Evolutionary conservation across 2,329 filamentous ascomycete species (phyloP).

Genomic region (Sarocladium oryzae): DNA sequence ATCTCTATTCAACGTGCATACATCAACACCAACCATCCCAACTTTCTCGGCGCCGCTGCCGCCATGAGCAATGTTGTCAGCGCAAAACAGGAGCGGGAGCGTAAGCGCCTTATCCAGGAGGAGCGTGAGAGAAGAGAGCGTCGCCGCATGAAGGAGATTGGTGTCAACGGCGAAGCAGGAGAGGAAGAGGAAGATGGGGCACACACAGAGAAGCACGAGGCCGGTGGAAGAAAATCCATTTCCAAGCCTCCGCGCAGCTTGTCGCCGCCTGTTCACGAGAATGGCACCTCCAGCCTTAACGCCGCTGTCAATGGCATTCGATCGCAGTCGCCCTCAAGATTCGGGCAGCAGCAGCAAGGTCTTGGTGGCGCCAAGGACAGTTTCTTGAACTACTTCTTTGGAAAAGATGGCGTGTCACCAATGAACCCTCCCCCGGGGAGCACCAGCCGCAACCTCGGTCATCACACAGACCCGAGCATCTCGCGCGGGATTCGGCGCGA

Average conservation of each 20-base stretch:
- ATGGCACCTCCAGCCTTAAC: constrained; percentile 53
- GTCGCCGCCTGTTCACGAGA: constrained; percentile 72
- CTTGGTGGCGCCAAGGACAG: constrained; percentile 70
- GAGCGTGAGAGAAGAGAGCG: constrained; percentile 82
- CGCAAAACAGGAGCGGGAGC: constrained; percentile 90
- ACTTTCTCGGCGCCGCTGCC: constrained; percentile 92
- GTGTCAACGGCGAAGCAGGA: constrained; percentile 67
- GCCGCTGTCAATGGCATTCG: constrained; percentile 61
- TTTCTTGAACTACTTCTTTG: constrained; percentile 98
- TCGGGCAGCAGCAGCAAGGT: constrained; percentile 35
- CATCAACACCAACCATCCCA: constrained; percentile 99
- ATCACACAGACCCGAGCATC: constrained; percentile 73
- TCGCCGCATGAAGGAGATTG: constrained; percentile 75
- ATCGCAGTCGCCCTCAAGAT: constrained; percentile 45
- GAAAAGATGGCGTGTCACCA: constrained; percentile 69
- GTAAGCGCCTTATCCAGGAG: constrained; percentile 70
- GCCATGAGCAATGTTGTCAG: constrained; percentile 97
- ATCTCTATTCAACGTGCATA: constrained; percentile 97
- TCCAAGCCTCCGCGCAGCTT: constrained; percentile 60
- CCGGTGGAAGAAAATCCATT: constrained; percentile 30
- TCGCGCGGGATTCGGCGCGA: constrained; percentile 74
- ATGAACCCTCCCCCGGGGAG: constrained; percentile 9
- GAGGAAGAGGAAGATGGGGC: constrained; percentile 60
- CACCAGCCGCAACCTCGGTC: constrained; percentile 62
- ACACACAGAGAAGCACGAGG: constrained; percentile 45